Evolutionary conservation across 768 basidiomycete species (phyloP).

Genomic region (Boletus rubropictus): DNA sequence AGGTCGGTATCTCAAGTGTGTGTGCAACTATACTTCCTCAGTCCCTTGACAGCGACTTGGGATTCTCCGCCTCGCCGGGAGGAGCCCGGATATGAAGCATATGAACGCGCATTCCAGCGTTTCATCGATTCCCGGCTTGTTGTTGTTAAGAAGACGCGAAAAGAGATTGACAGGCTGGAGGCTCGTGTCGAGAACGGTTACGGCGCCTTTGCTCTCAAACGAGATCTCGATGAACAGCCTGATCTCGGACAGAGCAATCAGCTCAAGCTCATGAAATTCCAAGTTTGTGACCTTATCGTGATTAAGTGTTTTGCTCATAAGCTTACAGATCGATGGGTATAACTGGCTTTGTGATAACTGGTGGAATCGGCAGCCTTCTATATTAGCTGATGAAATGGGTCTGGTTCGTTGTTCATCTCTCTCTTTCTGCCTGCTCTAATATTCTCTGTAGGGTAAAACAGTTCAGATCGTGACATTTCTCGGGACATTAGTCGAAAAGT

Average conservation of each 20-base stretch:
- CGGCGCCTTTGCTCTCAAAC: constrained; percentile 39
- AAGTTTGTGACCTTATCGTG: constrained; percentile 41
- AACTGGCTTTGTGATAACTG: constrained; percentile 86
- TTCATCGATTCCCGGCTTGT: constrained; percentile 63
- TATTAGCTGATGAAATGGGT: constrained; percentile 98
- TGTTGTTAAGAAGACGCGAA: constrained; percentile 43
- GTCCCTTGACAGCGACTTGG: constrained; percentile 65
- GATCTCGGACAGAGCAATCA: constrained; percentile 59
- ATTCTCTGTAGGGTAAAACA: constrained; percentile 68
- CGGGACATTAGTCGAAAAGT: constrained; percentile 52
- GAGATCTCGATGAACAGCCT: constrained; percentile 46
- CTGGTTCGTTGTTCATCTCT: constrained; percentile 43
- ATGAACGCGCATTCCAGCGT: constrained; percentile 56
- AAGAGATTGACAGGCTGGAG: constrained; percentile 42
- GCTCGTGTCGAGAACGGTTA: constrained; percentile 54
- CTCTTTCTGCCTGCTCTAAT: constrained; percentile 2
- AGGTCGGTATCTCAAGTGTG: constrained; percentile 42
- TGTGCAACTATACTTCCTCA: neutral
- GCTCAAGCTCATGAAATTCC: constrained; percentile 81
- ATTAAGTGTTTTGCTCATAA: constrained; percentile 2
- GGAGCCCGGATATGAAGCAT: constrained; percentile 58
- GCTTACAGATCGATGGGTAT: constrained; percentile 62
- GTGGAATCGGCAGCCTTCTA: constrained; percentile 80
- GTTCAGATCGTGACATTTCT: constrained; percentile 87
- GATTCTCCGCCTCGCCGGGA: constrained; percentile 72